Evolutionary conservation across 768 basidiomycete genomes (phyloP).

Genomic region (Porphyrellus cyaneotinctus): DNA sequence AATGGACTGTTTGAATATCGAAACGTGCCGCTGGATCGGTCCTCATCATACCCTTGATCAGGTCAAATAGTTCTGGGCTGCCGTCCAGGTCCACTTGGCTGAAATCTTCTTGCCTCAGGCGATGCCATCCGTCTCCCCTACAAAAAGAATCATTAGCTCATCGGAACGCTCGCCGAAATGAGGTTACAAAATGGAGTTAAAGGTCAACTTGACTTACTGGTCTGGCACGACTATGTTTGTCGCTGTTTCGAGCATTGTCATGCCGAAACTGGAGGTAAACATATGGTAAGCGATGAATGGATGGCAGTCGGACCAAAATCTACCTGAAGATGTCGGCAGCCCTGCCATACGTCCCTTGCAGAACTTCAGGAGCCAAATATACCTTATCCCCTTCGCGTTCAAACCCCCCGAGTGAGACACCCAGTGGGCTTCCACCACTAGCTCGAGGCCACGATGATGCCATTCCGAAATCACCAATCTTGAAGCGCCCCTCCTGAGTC

Average conservation of each 20-base stretch:
- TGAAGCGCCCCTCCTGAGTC: slow-evolving; percentile 80
- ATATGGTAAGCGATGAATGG: slow-evolving; percentile 3
- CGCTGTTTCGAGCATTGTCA: slow-evolving; percentile 93
- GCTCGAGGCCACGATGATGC: slow-evolving; percentile 88
- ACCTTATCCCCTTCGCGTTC: slow-evolving; percentile 97
- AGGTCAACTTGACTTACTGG: slow-evolving; percentile 59
- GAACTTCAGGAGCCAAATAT: slow-evolving; percentile 94
- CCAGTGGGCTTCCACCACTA: slow-evolving; percentile 33
- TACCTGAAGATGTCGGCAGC: slow-evolving; percentile 97
- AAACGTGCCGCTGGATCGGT: slow-evolving; percentile 61
- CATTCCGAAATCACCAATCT: slow-evolving; percentile 99
- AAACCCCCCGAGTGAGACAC: slow-evolving; percentile 46
- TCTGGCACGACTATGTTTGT: slow-evolving; percentile 96
- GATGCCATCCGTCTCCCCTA: slow-evolving; percentile 94
- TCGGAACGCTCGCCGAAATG: slow-evolving; percentile 1
- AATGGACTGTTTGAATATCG: slow-evolving; percentile 51
- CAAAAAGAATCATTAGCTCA: slow-evolving; percentile 18
- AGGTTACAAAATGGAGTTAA: background rate
- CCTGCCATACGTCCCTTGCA: slow-evolving; percentile 87
- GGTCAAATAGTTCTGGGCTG: slow-evolving; percentile 59
- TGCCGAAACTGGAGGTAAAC: slow-evolving; percentile 67
- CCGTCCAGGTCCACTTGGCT: slow-evolving; percentile 70
- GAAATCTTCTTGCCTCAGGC: slow-evolving; percentile 87
- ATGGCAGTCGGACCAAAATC: slow-evolving; percentile 27
- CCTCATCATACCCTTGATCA: slow-evolving; percentile 78